Evolutionary conservation across 306 rosid species (phyloP).

Genomic region (Trifolium fragiferum): DNA sequence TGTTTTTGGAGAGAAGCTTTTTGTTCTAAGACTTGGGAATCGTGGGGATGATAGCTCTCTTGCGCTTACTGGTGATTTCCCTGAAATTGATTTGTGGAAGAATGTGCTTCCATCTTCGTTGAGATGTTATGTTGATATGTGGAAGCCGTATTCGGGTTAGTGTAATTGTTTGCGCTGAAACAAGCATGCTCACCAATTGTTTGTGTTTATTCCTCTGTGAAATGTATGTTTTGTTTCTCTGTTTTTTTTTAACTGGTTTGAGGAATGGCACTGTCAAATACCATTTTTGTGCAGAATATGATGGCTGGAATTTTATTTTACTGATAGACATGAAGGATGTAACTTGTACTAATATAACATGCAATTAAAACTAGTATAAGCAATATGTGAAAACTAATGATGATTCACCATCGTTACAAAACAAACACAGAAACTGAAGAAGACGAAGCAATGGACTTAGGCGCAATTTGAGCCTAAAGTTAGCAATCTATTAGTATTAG

Average conservation of each 20-base stretch:
- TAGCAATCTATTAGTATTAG: too few relatives aligned
- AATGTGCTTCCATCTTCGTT: slow-evolving; percentile 54
- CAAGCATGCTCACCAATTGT: slow-evolving; percentile 25
- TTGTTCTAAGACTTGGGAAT: slow-evolving; percentile 68
- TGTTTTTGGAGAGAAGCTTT: slow-evolving; percentile 59
- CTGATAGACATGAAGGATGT: neutral
- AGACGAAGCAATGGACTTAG: too few relatives aligned
- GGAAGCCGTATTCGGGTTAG: slow-evolving; percentile 53
- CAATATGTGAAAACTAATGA: too few relatives aligned
- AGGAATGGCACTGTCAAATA: too few relatives aligned
- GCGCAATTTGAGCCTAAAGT: too few relatives aligned
- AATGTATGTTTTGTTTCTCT: neutral
- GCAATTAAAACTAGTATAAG: neutral
- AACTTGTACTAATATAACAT: neutral
- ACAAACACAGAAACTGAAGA: too few relatives aligned
- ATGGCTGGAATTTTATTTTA: neutral
- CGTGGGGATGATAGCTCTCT: slow-evolving; percentile 78
- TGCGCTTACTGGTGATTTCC: slow-evolving; percentile 82
- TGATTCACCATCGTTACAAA: too few relatives aligned
- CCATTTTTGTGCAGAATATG: slow-evolving; percentile 5
- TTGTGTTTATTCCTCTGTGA: slow-evolving; percentile 41
- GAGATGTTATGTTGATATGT: slow-evolving; percentile 53
- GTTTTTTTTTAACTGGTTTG: neutral
- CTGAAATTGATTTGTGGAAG: slow-evolving; percentile 63
- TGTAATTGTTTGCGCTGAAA: neutral